Percentiles rank a stretch among this genome's conserved stretches.
Evolutionary conservation across 139 green algal genomes (phyloP).

Genomic region (Chlamydomonas asymmetrica): DNA sequence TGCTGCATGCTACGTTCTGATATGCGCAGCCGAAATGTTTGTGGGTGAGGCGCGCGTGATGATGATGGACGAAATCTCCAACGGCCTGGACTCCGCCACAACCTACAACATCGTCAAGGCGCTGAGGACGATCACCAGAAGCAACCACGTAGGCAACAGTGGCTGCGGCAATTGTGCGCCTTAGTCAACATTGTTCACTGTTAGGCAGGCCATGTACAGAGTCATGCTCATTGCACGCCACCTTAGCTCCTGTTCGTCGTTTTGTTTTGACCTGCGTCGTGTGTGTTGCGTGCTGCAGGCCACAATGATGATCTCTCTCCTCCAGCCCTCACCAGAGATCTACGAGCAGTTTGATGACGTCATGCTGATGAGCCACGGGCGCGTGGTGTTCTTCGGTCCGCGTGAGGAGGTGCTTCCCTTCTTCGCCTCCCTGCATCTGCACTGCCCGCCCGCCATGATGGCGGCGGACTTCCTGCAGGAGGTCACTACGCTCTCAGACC

Average conservation of each 20-base stretch:
- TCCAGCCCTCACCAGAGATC: slow-evolving; percentile 85
- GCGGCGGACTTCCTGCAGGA: slow-evolving; percentile 83
- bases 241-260: too few relatives aligned
- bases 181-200: too few relatives aligned
- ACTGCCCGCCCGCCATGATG: slow-evolving; percentile 55
- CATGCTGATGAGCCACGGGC: slow-evolving; percentile 55
- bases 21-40: too few relatives aligned
- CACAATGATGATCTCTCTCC: slow-evolving; percentile 69
- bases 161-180: too few relatives aligned
- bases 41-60: slow-evolving; percentile 46
- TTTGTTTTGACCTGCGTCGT: too few relatives aligned
- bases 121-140: slow-evolving; percentile 35
- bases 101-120: slow-evolving; percentile 60
- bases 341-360: slow-evolving; percentile 65
- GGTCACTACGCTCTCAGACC: slow-evolving; percentile 34
- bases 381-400: slow-evolving; percentile 50
- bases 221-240: too few relatives aligned
- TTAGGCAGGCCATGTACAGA: too few relatives aligned
- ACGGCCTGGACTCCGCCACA: slow-evolving; percentile 59
- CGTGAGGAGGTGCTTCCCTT: slow-evolving; percentile 58
- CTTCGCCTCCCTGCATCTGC: slow-evolving; percentile 52
- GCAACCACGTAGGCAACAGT: not conserved
- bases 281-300: slow-evolving; percentile 19
- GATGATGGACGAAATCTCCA: slow-evolving; percentile 63
- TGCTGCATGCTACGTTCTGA: too few relatives aligned